Conservation (phyloP, 257 asterid genomes). For the Primulina eburnea region DNA sequence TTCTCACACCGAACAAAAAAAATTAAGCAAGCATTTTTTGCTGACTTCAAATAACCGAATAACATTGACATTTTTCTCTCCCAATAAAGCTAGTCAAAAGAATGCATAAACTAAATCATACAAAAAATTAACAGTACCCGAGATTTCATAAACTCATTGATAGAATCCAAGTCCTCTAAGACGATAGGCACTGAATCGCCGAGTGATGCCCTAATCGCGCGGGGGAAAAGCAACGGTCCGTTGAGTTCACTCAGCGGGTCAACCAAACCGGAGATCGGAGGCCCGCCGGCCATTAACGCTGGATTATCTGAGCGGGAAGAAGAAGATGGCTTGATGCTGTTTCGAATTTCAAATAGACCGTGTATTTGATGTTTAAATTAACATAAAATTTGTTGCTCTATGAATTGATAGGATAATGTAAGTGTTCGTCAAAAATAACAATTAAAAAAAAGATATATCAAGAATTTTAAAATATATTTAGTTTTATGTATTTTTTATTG, state of each 20-base stretch:
- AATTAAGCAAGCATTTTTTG: not conserved
- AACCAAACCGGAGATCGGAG: conserved; percentile 29
- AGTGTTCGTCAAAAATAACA: too few relatives aligned
- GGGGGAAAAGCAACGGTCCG: conserved; percentile 53
- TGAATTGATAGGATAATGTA: too few relatives aligned
- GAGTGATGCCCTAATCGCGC: conserved; percentile 48
- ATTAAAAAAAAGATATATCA: too few relatives aligned
- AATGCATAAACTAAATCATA: not conserved
- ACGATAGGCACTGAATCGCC: conserved; percentile 29
- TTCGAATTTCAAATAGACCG: too few relatives aligned
- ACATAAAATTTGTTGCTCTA: too few relatives aligned
- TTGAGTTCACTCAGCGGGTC: conserved; percentile 52
- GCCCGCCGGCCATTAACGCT: conserved; percentile 36
- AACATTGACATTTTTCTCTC: conserved; percentile 3
- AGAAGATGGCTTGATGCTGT: too few relatives aligned
- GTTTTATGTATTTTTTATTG: too few relatives aligned
- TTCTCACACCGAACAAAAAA: not conserved
- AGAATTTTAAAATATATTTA: too few relatives aligned
- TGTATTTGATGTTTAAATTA: too few relatives aligned
- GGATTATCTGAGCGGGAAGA: not conserved
- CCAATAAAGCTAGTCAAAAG: conserved; percentile 11
- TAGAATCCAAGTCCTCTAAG: conserved; percentile 46
- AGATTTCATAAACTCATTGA: conserved; percentile 57
- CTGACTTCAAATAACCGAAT: not conserved
- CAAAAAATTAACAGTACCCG: conserved; percentile 33